Percentiles rank a stretch among this genome's conserved stretches.
Conservation (phyloP, 2,329 filamentous ascomycete species). For the Orbilia blumenaviensis region DNA sequence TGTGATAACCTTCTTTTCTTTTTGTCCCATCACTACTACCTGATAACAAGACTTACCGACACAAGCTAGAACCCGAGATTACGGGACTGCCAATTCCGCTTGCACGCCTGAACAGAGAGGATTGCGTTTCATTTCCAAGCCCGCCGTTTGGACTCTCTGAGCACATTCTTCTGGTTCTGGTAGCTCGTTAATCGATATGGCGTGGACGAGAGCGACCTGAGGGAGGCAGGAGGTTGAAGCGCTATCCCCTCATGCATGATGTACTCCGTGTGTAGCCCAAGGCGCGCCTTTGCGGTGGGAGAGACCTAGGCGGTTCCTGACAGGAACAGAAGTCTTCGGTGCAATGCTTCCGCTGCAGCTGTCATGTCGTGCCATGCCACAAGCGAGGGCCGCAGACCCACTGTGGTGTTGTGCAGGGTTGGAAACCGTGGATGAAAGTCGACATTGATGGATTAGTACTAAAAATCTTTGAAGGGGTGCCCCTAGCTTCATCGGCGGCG, state of each 20-base stretch:
- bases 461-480: background rate
- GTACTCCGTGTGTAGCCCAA: background rate
- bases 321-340: too few relatives aligned
- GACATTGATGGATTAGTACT: background rate
- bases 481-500: slow-evolving; percentile 13
- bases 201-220: background rate
- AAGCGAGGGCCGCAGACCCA: slow-evolving; percentile 20
- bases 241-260: background rate
- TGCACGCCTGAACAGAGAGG: background rate
- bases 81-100: slow-evolving; percentile 35
- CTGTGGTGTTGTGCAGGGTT: background rate
- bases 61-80: slow-evolving; percentile 15
- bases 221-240: slow-evolving; percentile 21
- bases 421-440: slow-evolving; percentile 10
- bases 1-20: slow-evolving; percentile 24
- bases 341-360: too few relatives aligned
- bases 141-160: slow-evolving; percentile 21
- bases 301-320: slow-evolving; percentile 11
- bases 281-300: background rate
- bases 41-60: slow-evolving; percentile 7
- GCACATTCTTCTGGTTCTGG: slow-evolving; percentile 46
- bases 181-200: slow-evolving; percentile 16
- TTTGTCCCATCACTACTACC: background rate
- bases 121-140: slow-evolving; percentile 39
- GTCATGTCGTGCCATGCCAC: background rate